Percentiles rank a stretch among this genome's conserved stretches.
These are phyloP conservation scores for Mycena metata DNA, from an alignment of 768 basidiomycete species.

Conservation along the genomic window DNA sequence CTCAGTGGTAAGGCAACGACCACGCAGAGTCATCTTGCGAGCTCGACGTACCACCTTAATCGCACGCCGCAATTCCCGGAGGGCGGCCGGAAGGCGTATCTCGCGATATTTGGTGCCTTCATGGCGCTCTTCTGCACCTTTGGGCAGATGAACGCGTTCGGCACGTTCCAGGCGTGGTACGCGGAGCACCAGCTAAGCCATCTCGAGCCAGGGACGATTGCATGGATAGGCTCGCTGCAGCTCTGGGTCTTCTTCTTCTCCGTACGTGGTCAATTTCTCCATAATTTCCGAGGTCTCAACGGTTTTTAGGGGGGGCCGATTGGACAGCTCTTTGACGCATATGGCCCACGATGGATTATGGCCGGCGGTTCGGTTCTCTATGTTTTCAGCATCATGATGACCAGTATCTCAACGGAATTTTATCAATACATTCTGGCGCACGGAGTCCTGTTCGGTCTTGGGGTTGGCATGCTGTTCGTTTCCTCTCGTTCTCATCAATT, in stretches of 20 bases:
- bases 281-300: constrained; percentile 1
- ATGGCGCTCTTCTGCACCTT: constrained; percentile 78
- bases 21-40: constrained; percentile 34
- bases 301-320: constrained; percentile 68
- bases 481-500: constrained; percentile 12
- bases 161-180: constrained; percentile 81
- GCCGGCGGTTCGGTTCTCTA: constrained; percentile 63
- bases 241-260: constrained; percentile 79
- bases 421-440: constrained; percentile 75
- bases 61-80: constrained; percentile 42
- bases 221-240: constrained; percentile 81
- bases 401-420: constrained; percentile 68
- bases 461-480: constrained; percentile 74
- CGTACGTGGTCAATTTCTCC: constrained; percentile 52
- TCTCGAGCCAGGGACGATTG: constrained; percentile 67
- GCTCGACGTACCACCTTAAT: constrained; percentile 31
- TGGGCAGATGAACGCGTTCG: constrained; percentile 80
- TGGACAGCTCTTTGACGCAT: constrained; percentile 70
- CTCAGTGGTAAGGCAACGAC: constrained; percentile 37
- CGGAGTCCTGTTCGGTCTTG: constrained; percentile 75
- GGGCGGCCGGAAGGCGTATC: constrained; percentile 52
- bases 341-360: constrained; percentile 70
- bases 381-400: constrained; percentile 67
- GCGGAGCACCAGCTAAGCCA: constrained; percentile 67
- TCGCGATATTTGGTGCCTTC: constrained; percentile 75